These are phyloP conservation scores for Maudiozyma humilis DNA, from an alignment of 1,139 yeast genomes.

Conservation along the genomic window DNA sequence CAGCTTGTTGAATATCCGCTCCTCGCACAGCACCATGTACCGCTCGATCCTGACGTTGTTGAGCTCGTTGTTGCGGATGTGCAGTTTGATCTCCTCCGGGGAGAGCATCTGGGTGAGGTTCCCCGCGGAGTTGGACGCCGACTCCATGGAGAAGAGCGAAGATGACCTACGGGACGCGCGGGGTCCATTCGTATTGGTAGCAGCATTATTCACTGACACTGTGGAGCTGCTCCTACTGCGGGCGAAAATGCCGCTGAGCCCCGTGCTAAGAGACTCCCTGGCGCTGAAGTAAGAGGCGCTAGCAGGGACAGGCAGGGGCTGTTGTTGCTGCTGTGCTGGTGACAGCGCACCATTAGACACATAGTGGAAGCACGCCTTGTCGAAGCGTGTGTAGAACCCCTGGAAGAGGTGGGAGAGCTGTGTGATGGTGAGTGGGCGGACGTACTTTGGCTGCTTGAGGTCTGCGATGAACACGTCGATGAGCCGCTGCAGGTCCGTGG, in stretches of 20 bases:
- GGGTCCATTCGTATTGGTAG: constrained; percentile 5
- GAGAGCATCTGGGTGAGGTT: constrained; percentile 22
- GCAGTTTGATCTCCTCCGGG: constrained; percentile 27
- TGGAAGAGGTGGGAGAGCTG: constrained; percentile 49
- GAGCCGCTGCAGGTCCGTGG: constrained; percentile 30
- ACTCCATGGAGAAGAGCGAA: constrained; percentile 25
- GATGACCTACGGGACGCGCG: constrained; percentile 24
- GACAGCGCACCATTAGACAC: constrained; percentile 8
- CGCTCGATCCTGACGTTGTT: constrained; percentile 25
- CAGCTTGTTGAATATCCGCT: constrained; percentile 23
- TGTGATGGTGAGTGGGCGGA: constrained; percentile 43
- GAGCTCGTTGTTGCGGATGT: constrained; percentile 20
- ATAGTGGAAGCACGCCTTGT: constrained; percentile 25
- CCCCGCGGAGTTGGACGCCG: constrained; percentile 19
- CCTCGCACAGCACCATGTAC: constrained; percentile 28
- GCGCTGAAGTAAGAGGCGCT: constrained; percentile 16
- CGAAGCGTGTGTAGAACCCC: constrained; percentile 38
- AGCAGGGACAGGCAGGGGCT: not conserved
- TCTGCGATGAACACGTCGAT: constrained; percentile 41
- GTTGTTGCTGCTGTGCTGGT: not conserved
- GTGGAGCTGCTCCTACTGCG: constrained; percentile 30
- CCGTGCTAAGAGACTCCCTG: constrained; percentile 27
- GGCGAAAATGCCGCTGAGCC: constrained; percentile 31
- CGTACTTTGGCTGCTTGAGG: constrained; percentile 48
- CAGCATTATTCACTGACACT: constrained; percentile 5